Base-by-base conservation (phyloP, 2,329 filamentous ascomycete genomes). In the Coleophoma cylindrospora region DNA sequence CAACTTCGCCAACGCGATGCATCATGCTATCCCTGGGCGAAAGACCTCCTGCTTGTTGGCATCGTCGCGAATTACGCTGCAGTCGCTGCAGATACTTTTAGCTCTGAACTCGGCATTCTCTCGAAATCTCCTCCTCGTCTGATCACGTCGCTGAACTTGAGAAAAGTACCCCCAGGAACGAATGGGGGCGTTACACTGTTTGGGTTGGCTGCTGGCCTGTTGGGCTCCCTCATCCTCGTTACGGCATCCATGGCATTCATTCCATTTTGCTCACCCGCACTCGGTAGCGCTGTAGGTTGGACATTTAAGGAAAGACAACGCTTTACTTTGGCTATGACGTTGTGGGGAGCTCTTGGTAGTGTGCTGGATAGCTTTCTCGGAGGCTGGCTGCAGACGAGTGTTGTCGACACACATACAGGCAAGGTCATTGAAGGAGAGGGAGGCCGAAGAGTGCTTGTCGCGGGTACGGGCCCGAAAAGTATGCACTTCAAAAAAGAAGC, bases 31-130 rank as follows among this genome's bases (percentile, higher is more conserved):
- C 68, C 74, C 0, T 84, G 79, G 79, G 73, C 73, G 45, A 83
- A 83, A 34, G 83, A 86, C 60, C 66, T 86, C 5, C 71, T 86
- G 4, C 71, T 85, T 11, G 63, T 86, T 17, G 84, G 84, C 12
- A 84, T 87, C 57, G 80, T 87, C 57, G 81, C 83, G 40, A 92
- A 96, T 71, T 99, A 99, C 64, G 92, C 91, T 22, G 89, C 89
- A 45, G 91, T 95, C 10, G 84, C 90, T 17, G 89, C 92, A 45
- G 94, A 99, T 67, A 99, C 94, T 0, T 94, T 96, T 66, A 91
- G 88, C 50, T 96, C 91, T 11, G 94, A 99, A 72, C 83, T 99
- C 17, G 94, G 94, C 13, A 99, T 99, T 50, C 76, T 99, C 12
- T 87, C 91, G 7, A 81, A 77, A 52, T 78, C 78, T 21, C 73